Base-by-base conservation (phyloP, 164 flowering plant genomes). In the Chloranthus sessilifolius region DNA sequence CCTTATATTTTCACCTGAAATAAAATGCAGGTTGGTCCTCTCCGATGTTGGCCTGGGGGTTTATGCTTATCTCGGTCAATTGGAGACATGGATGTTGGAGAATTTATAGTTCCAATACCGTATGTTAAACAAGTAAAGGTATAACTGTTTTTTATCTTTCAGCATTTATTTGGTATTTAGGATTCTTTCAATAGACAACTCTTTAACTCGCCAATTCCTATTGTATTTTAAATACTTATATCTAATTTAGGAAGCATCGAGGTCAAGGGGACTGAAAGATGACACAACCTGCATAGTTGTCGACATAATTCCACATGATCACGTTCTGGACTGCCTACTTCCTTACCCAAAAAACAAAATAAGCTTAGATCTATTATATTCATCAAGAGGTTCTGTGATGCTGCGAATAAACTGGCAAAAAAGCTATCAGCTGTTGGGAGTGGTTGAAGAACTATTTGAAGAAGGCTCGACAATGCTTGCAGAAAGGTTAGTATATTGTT, bases 381-480 rank as follows among this genome's bases (percentile, higher is more conserved):
- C 66, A 63, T 89, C 66, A 88, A 53, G 47, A 72, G 51, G 52
- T 77, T 84, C 20, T 64, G 38, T 9, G 71, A 66, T 60, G 73
- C 81, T 49, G 66, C 78, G 24, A 68, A 54, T 57, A 81, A 75
- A 65, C 66, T 74, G 1, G 66, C 95, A 25, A 80, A 77, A 58
- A 85, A 78, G 69, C 73, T 85, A 28, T 78, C 95, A 11, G 73
- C 88, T 53, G 71, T 83, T 3, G 81, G 84, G 31, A 71, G n/a
- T 77, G 3, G 95, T 85, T 36, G 97, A 88, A 64, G 97, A 88
- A 56, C 65, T 88, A 21, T 88, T 83, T 63, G 97, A 88, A 71
- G 97, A 85, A 65, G 97, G 97, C 27, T 88, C 97, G 2, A 95
- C 91, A 27, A 85, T 88, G 87, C 88, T 88, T 47, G 85, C 95